Base-by-base conservation (phyloP, 768 basidiomycete genomes). In the Psilocybe subaeruginosa region DNA sequence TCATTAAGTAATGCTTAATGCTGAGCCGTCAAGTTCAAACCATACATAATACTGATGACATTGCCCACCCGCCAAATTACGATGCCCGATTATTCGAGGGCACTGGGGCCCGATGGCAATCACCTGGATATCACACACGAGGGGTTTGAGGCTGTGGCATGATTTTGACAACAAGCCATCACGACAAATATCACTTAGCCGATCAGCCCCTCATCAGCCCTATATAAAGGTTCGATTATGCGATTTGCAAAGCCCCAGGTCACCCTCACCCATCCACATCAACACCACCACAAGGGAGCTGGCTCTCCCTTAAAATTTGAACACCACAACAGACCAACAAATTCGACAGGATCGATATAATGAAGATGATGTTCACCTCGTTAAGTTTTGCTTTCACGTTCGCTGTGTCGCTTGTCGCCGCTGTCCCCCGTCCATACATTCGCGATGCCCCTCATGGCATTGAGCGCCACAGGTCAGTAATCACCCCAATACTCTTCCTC, bases 301-400 rank as follows among this genome's bases (percentile, higher is more conserved):
- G 57, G 57, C 47, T 59, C 60, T 61, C 60, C 60, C 41, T 47
- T 33, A 46, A 48, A 23, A 58, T 49, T 39, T 19, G 33, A 56
- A 56, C 49, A 52, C 29, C 30, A 54, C 41, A 33, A 43, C 53
- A 49, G 45, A 56, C 48, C 19, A 52, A 39, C 33, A 56, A 17
- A n/a, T 60, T 58, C 58, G 66, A 66, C 68, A 62, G 68, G 64
- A 62, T 64, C 68, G 64, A 56, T 43, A 55, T 51, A 29, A 48
- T 56, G 56, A 60, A 59, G 43, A 67, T 69, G 68, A 67, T 69
- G 68, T 59, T 67, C 51, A 61, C 66, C 17, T 64, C 60, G 33
- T 62, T 65, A 48, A 58, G 54, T 37, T 19, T 64, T 49, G 58
- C 61, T 47, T 51, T 69, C 61, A 58, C 62, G 27, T 47, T 69